Conservation (phyloP, 208 protist species). For the Phytomonas sp. region DNA sequence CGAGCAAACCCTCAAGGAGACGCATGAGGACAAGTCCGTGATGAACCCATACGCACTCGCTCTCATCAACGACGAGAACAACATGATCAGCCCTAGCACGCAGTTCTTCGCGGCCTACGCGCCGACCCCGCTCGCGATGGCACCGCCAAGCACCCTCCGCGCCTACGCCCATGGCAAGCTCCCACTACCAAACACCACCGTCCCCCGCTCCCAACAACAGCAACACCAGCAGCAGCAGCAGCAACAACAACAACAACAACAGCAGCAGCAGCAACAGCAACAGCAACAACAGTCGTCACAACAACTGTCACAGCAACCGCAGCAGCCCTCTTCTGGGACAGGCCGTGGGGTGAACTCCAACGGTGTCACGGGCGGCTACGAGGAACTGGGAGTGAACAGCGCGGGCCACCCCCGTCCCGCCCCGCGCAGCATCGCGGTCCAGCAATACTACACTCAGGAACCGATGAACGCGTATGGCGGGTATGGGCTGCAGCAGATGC, state of each 20-base stretch:
- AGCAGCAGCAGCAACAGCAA: not conserved
- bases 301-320: not conserved
- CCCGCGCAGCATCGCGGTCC: slow-evolving; percentile 43
- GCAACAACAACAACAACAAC: slow-evolving; percentile 10
- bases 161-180: slow-evolving; percentile 69
- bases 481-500: slow-evolving; percentile 20
- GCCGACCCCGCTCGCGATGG: slow-evolving; percentile 65
- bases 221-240: slow-evolving; percentile 13
- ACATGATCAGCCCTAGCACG: slow-evolving; percentile 70
- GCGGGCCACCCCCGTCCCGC: slow-evolving; percentile 11
- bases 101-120: slow-evolving; percentile 86
- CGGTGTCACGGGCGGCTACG: not conserved
- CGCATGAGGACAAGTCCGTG: slow-evolving; percentile 40
- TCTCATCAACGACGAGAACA: slow-evolving; percentile 39
- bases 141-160: slow-evolving; percentile 66
- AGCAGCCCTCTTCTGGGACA: too few species aligned
- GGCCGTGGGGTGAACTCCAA: not conserved
- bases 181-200: slow-evolving; percentile 23
- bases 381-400: too few species aligned
- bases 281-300: not conserved
- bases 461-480: slow-evolving; percentile 58
- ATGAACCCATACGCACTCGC: slow-evolving; percentile 76
- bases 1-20: slow-evolving; percentile 58
- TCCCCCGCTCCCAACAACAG: slow-evolving; percentile 12
- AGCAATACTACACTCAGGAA: slow-evolving; percentile 88